A percentile compares a stretch with the other conserved stretches of the same genome.
Conservation (phyloP, 192 early-diverging fungal species). For the Spizellomyces punctatus region DNA sequence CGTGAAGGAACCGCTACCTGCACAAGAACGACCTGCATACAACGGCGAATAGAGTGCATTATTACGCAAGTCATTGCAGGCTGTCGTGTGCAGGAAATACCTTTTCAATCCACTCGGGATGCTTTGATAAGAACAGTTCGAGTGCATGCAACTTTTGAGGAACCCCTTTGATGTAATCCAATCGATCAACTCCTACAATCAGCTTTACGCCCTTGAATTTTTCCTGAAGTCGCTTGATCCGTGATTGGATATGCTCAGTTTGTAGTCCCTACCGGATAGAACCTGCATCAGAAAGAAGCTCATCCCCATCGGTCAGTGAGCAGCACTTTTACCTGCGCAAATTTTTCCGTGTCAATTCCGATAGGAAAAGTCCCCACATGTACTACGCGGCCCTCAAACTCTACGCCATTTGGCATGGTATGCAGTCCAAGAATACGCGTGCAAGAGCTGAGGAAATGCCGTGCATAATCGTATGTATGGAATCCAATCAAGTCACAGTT, state of each 20-base stretch:
- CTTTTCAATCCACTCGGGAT: conserved; percentile 92
- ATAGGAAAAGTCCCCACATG: conserved; percentile 99
- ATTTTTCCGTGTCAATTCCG: conserved; percentile 97
- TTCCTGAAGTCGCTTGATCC: conserved; percentile 80
- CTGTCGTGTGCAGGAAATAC: conserved; percentile 39
- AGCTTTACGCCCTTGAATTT: conserved; percentile 87
- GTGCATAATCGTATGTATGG: conserved; percentile 99
- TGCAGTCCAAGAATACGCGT: conserved; percentile 93
- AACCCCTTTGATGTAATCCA: conserved; percentile 99
- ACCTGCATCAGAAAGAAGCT: neutral
- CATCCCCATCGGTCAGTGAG: neutral
- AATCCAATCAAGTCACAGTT: conserved; percentile 94
- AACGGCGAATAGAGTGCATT: neutral
- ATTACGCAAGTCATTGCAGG: neutral
- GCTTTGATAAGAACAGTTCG: conserved; percentile 83
- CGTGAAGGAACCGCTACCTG: conserved; percentile 98
- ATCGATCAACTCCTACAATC: conserved; percentile 95
- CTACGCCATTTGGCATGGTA: conserved; percentile 91
- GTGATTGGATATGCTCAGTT: conserved; percentile 61
- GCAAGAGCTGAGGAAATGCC: conserved; percentile 97
- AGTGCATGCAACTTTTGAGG: conserved; percentile 98
- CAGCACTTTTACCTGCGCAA: conserved; percentile 61
- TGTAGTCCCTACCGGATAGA: conserved; percentile 59
- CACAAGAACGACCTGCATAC: conserved; percentile 68
- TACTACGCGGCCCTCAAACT: conserved; percentile 89